Evolutionary conservation across 495 filamentous ascomycete genomes (phyloP).

Genomic region (Aspergillus wentii): DNA sequence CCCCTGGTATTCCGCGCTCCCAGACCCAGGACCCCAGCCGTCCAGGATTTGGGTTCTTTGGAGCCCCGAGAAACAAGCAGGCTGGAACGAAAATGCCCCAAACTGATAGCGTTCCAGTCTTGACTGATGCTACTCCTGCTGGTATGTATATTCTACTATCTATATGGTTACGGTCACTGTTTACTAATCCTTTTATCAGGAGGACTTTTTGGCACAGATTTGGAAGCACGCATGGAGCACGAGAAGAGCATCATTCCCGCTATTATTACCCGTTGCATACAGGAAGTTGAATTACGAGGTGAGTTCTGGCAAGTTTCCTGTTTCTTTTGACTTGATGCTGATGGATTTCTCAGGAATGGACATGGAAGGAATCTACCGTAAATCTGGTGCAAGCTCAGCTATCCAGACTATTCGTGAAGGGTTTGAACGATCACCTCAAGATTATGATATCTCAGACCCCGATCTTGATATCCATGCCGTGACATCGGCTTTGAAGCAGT

Average conservation of each 20-base stretch:
- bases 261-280: conserved; percentile 90
- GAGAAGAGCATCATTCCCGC: conserved; percentile 86
- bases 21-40: conserved; percentile 51
- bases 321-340: neutral
- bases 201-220: conserved; percentile 88
- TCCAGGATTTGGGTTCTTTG: conserved; percentile 74
- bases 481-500: conserved; percentile 93
- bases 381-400: conserved; percentile 84
- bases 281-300: conserved; percentile 90
- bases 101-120: conserved; percentile 47
- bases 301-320: conserved; percentile 15
- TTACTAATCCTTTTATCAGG: conserved; percentile 20
- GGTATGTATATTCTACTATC: conserved; percentile 19
- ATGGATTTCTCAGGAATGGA: conserved; percentile 71
- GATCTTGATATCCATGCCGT: conserved; percentile 95
- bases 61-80: conserved; percentile 47
- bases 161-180: neutral
- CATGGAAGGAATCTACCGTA: conserved; percentile 95
- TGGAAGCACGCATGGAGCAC: conserved; percentile 78
- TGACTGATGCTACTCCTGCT: conserved; percentile 52
- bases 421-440: conserved; percentile 68
- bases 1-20: conserved; percentile 41
- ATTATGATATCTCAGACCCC: conserved; percentile 88
- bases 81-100: conserved; percentile 44
- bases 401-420: conserved; percentile 84